Conservation (phyloP, 2,329 filamentous ascomycete genomes). For the Colletotrichum incanum region DNA sequence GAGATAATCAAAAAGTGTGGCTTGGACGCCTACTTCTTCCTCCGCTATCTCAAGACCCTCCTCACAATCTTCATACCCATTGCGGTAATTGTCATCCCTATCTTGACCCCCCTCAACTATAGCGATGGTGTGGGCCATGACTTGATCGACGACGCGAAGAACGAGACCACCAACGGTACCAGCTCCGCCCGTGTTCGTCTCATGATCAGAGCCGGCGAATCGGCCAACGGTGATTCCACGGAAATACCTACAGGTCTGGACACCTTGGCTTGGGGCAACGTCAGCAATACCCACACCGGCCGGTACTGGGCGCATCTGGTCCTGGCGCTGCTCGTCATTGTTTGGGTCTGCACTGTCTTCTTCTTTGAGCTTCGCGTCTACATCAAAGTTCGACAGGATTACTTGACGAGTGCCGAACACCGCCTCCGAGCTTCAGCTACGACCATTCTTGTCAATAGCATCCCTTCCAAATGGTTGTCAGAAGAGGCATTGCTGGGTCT, state of each 20-base stretch:
- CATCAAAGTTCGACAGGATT: constrained; percentile 93
- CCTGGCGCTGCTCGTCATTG: constrained; percentile 82
- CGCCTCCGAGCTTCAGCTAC: constrained; percentile 94
- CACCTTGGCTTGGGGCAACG: constrained; percentile 89
- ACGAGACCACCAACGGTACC: constrained; percentile 9
- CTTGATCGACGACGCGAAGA: constrained; percentile 53
- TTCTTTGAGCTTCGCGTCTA: constrained; percentile 90
- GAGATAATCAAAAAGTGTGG: constrained; percentile 97
- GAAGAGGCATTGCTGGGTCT: constrained; percentile 85
- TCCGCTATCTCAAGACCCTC: constrained; percentile 84
- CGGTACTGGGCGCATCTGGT: constrained; percentile 90
- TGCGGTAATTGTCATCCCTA: constrained; percentile 82
- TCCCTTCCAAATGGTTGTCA: constrained; percentile 91
- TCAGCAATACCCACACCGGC: constrained; percentile 74
- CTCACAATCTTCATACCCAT: constrained; percentile 94
- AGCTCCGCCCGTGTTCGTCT: constrained; percentile 45
- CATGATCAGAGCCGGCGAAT: constrained; percentile 53
- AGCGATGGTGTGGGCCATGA: constrained; percentile 77
- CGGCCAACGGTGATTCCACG: constrained; percentile 39
- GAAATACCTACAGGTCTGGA: constrained; percentile 75
- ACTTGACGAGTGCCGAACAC: constrained; percentile 94
- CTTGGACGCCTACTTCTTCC: constrained; percentile 96
- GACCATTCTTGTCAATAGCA: constrained; percentile 92
- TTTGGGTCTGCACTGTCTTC: constrained; percentile 90
- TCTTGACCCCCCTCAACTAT: constrained; percentile 89